phyloP scores from a whole-genome alignment of 2,329 filamentous ascomycete species.

The Monosporascus sp. region DNA sequence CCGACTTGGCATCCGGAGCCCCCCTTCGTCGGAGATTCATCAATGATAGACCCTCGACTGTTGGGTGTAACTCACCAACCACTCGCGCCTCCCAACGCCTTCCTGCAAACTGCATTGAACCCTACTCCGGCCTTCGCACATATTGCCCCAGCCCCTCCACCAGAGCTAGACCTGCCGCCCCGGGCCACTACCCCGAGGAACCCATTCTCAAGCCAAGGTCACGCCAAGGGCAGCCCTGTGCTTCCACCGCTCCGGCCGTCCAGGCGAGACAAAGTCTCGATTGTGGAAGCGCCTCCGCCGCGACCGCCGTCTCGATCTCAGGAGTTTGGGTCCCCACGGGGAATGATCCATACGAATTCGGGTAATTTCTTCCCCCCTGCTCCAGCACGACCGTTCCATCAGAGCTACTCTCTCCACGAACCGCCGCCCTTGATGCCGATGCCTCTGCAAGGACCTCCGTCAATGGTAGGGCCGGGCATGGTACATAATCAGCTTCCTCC shows the following conservation, averaged over 20 bases:
- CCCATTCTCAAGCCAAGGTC: constrained; percentile 27
- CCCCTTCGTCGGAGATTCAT: constrained; percentile 8
- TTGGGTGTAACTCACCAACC: constrained; percentile 14
- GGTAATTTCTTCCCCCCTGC: constrained; percentile 31
- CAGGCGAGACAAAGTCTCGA: constrained; percentile 21
- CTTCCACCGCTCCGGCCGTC: constrained; percentile 30
- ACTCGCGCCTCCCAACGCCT: constrained; percentile 22
- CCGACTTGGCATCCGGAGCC: constrained; percentile 9
- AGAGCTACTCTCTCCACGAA: constrained; percentile 28
- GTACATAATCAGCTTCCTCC: constrained; percentile 16
- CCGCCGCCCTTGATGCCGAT: constrained; percentile 19
- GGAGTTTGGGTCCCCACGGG: constrained; percentile 22
- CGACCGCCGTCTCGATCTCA: constrained; percentile 14
- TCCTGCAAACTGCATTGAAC: constrained; percentile 34
- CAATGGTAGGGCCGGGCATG: constrained; percentile 11
- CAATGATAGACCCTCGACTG: constrained; percentile 25
- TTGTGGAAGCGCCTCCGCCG: constrained; percentile 10
- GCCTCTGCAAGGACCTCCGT: constrained; percentile 17
- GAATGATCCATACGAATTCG: constrained; percentile 27
- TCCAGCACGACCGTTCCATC: constrained; percentile 30
- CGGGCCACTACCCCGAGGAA: constrained; percentile 19
- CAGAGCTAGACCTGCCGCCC: constrained; percentile 13
- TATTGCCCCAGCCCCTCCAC: constrained; percentile 24
- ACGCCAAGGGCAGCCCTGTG: constrained; percentile 26
- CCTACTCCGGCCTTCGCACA: constrained; percentile 21